phyloP scores from a whole-genome alignment of 2,329 filamentous ascomycete genomes.

The Didymellaceae sp. region DNA sequence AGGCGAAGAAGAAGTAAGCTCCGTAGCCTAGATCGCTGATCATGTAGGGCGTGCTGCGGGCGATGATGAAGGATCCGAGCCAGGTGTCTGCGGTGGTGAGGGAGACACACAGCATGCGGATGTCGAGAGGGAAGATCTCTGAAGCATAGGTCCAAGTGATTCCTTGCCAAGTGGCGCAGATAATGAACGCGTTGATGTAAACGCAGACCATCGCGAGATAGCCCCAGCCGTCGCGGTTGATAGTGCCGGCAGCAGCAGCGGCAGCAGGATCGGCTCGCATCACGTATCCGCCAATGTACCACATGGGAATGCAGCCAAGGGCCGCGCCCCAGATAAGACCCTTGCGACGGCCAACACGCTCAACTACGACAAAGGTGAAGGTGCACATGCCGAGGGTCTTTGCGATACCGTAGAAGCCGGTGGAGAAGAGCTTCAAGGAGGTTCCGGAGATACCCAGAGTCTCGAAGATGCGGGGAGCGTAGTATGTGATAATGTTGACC shows the following conservation, averaged over 20 bases:
- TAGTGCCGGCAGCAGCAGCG: slow-evolving; percentile 51
- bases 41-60: slow-evolving; percentile 49
- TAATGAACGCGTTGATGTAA: slow-evolving; percentile 63
- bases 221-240: slow-evolving; percentile 56
- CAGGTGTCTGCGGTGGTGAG: slow-evolving; percentile 49
- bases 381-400: slow-evolving; percentile 50
- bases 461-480: slow-evolving; percentile 48
- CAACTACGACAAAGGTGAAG: slow-evolving; percentile 50
- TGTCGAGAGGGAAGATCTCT: slow-evolving; percentile 57
- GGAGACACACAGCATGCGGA: slow-evolving; percentile 50
- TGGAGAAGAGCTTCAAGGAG: slow-evolving; percentile 54
- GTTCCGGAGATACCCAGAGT: slow-evolving; percentile 55
- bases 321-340: slow-evolving; percentile 57
- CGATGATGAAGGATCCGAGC: slow-evolving; percentile 51
- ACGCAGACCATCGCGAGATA: slow-evolving; percentile 62
- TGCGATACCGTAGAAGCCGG: slow-evolving; percentile 58
- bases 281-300: slow-evolving; percentile 62
- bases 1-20: slow-evolving; percentile 50
- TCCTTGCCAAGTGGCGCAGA: slow-evolving; percentile 54
- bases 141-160: slow-evolving; percentile 27
- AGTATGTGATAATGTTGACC: slow-evolving; percentile 48
- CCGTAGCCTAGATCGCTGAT: slow-evolving; percentile 48
- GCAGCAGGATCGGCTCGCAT: slow-evolving; percentile 58
- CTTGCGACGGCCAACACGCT: slow-evolving; percentile 50
- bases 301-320: slow-evolving; percentile 58